These are phyloP conservation scores for Barbarea vulgaris DNA, from an alignment of 345 rosid genomes.

Conservation along the genomic window DNA sequence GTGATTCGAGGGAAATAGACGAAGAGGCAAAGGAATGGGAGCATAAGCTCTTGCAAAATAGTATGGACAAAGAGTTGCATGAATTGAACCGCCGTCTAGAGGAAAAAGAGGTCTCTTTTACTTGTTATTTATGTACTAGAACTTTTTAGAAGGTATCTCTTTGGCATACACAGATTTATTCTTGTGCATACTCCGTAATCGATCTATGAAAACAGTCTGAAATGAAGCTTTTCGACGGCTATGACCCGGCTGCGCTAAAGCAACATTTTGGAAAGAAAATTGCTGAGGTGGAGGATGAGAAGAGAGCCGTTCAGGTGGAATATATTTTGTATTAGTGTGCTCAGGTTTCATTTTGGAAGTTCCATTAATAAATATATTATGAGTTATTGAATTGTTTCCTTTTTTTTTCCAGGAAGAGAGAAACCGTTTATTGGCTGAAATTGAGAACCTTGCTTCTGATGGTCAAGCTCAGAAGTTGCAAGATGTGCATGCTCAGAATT, in stretches of 20 bases:
- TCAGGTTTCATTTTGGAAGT: slow-evolving; percentile 5
- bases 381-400: slow-evolving; percentile 15
- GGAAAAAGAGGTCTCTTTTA: slow-evolving; percentile 87
- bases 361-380: neutral
- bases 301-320: slow-evolving; percentile 81
- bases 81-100: slow-evolving; percentile 86
- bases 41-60: slow-evolving; percentile 87
- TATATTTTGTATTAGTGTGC: slow-evolving; percentile 7
- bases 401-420: slow-evolving; percentile 76
- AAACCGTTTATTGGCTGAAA: slow-evolving; percentile 78
- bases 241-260: slow-evolving; percentile 72
- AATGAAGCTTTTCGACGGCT: slow-evolving; percentile 88
- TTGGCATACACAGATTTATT: slow-evolving; percentile 6
- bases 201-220: slow-evolving; percentile 62
- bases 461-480: slow-evolving; percentile 87
- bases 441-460: slow-evolving; percentile 87
- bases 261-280: slow-evolving; percentile 96
- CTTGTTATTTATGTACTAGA: neutral
- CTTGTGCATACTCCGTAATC: neutral
- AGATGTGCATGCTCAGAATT: slow-evolving; percentile 79
- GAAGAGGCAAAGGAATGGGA: slow-evolving; percentile 98
- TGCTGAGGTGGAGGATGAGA: slow-evolving; percentile 87
- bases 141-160: neutral
- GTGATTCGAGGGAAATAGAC: slow-evolving; percentile 75
- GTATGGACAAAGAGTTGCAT: slow-evolving; percentile 91